Percentiles rank a stretch among this genome's conserved stretches.
These are phyloP conservation scores for Yamadazyma phyllophila DNA, from an alignment of 805 yeast species.

Conservation along the genomic window DNA sequence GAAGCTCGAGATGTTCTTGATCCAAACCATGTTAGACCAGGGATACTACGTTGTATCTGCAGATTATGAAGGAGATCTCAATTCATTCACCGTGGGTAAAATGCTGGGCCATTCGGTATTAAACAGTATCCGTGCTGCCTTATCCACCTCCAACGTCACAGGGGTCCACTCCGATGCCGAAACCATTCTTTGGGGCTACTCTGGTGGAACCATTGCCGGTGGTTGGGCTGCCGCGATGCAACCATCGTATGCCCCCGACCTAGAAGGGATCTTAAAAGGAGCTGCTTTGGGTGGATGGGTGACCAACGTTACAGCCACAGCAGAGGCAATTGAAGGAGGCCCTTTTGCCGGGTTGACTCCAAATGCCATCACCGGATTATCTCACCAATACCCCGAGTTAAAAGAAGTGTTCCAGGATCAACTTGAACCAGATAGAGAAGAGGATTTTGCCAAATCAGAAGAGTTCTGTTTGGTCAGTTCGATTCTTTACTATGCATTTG, in stretches of 20 bases:
- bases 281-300: constrained; percentile 35
- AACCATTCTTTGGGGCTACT: constrained; percentile 30
- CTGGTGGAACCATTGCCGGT: constrained; percentile 35
- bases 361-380: constrained; percentile 25
- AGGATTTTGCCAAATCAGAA: constrained; percentile 1
- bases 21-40: constrained; percentile 19
- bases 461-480: constrained; percentile 8
- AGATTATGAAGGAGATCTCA: constrained; percentile 33
- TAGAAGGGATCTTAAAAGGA: constrained; percentile 20
- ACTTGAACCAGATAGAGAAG: background rate
- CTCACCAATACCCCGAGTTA: constrained; percentile 26
- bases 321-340: constrained; percentile 22
- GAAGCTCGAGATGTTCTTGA: constrained; percentile 18
- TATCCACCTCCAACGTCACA: constrained; percentile 17
- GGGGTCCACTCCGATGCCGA: constrained; percentile 17
- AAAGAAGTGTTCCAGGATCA: background rate
- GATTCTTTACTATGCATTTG: constrained; percentile 11
- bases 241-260: constrained; percentile 34
- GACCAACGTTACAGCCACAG: constrained; percentile 27
- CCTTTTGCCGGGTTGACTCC: constrained; percentile 27
- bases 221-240: constrained; percentile 36
- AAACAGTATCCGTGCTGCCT: constrained; percentile 28
- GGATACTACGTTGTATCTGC: constrained; percentile 35
- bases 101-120: constrained; percentile 28
- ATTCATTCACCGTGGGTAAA: constrained; percentile 29